These are phyloP conservation scores for Monilinia aucupariae DNA, from an alignment of 2,329 filamentous ascomycete species.

Conservation along the genomic window DNA sequence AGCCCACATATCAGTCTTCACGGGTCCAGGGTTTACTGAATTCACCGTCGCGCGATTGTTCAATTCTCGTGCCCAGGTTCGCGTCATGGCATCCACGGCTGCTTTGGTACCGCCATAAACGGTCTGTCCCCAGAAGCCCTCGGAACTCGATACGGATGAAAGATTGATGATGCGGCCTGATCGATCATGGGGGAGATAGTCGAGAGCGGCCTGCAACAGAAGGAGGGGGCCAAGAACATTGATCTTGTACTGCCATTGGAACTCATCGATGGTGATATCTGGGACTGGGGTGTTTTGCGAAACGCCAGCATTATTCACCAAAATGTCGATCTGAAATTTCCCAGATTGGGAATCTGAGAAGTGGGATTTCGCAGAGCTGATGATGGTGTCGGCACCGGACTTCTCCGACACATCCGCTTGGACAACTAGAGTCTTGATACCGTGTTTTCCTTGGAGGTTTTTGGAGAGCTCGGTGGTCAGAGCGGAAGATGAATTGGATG, in stretches of 20 bases:
- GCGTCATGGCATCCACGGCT: conserved; percentile 63
- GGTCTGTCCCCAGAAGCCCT: conserved; percentile 49
- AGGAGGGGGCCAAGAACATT: conserved; percentile 80
- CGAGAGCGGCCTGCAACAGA: conserved; percentile 66
- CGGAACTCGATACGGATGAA: conserved; percentile 50
- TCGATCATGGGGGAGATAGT: conserved; percentile 64
- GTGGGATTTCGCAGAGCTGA: conserved; percentile 53
- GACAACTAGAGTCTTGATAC: conserved; percentile 54
- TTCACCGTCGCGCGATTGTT: conserved; percentile 59
- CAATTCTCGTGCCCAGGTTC: conserved; percentile 60
- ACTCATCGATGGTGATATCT: conserved; percentile 59
- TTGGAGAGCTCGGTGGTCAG: conserved; percentile 49
- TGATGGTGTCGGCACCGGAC: conserved; percentile 53
- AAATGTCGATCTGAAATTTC: conserved; percentile 67
- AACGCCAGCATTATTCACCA: conserved; percentile 82
- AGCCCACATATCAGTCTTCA: conserved; percentile 61
- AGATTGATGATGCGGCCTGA: conserved; percentile 60
- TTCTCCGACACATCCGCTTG: conserved; percentile 67
- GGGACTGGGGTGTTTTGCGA: conserved; percentile 59
- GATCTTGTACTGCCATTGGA: conserved; percentile 66
- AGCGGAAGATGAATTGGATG: conserved; percentile 53
- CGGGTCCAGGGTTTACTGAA: conserved; percentile 60
- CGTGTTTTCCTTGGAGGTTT: conserved; percentile 51
- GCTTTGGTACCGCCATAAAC: conserved; percentile 64
- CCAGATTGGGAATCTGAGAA: conserved; percentile 45